These are phyloP conservation scores for Entonaema liquescens DNA, from an alignment of 495 filamentous ascomycete species.

Conservation along the genomic window DNA sequence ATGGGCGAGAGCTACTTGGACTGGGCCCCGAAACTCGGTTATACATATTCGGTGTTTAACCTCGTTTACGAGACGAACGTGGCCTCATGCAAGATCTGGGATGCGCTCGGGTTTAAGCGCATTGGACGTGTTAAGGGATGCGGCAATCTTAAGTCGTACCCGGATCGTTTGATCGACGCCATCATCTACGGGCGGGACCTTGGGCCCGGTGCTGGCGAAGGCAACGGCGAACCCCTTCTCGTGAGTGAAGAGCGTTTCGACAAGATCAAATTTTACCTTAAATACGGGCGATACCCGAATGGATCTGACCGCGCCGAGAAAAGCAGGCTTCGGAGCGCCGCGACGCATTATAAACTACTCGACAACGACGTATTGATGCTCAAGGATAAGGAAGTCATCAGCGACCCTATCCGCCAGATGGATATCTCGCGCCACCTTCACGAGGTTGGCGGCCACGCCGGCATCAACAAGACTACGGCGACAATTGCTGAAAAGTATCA, in stretches of 20 bases:
- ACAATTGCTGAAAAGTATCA: slow-evolving; percentile 93
- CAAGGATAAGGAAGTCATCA: slow-evolving; percentile 97
- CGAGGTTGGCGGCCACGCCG: slow-evolving; percentile 75
- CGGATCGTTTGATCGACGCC: slow-evolving; percentile 85
- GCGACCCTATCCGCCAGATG: slow-evolving; percentile 90
- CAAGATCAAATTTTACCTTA: slow-evolving; percentile 97
- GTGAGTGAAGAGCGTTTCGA: slow-evolving; percentile 97
- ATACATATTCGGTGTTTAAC: slow-evolving; percentile 97
- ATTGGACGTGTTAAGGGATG: slow-evolving; percentile 91
- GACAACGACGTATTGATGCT: slow-evolving; percentile 87
- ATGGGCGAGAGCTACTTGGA: slow-evolving; percentile 96
- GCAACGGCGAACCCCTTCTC: slow-evolving; percentile 75
- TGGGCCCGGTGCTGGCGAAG: slow-evolving; percentile 46
- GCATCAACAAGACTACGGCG: slow-evolving; percentile 98
- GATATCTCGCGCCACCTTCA: slow-evolving; percentile 85
- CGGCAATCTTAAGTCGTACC: slow-evolving; percentile 83
- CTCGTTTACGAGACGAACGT: slow-evolving; percentile 98
- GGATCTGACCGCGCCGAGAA: slow-evolving; percentile 96
- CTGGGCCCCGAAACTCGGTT: slow-evolving; percentile 93
- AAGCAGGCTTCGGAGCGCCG: slow-evolving; percentile 88
- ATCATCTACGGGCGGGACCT: slow-evolving; percentile 97
- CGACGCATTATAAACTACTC: slow-evolving; percentile 92
- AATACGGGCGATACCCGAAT: slow-evolving; percentile 90
- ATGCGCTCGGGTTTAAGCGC: slow-evolving; percentile 96
- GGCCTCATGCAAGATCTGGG: slow-evolving; percentile 94